Evolutionary conservation across 2,329 filamentous ascomycete genomes (phyloP).

Genomic region (Xylaria sp.): DNA sequence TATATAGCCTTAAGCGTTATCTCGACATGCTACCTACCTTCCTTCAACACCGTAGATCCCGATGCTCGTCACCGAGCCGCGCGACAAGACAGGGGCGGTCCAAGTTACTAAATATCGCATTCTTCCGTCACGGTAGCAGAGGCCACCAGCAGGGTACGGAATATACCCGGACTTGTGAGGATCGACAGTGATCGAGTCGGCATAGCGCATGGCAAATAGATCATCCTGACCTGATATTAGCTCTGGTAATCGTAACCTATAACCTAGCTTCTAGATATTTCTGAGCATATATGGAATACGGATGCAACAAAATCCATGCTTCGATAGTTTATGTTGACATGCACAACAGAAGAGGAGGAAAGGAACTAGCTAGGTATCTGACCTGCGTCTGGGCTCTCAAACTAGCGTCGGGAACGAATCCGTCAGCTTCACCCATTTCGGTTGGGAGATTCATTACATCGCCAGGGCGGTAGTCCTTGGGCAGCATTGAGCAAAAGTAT

Average conservation of each 20-base stretch:
- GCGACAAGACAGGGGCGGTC: constrained; percentile 48
- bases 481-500: constrained; percentile 54
- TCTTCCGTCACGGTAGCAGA: constrained; percentile 51
- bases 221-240: constrained; percentile 36
- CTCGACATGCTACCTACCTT: constrained; percentile 36
- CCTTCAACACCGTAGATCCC: constrained; percentile 53
- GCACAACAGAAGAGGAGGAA: not conserved
- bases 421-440: constrained; percentile 35
- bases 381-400: constrained; percentile 44
- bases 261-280: not conserved
- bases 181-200: constrained; percentile 54
- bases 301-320: not conserved
- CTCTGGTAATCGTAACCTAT: not conserved
- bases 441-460: constrained; percentile 37
- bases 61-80: constrained; percentile 47
- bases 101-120: constrained; percentile 52
- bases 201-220: constrained; percentile 46
- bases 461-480: constrained; percentile 39
- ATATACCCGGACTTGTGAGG: constrained; percentile 55
- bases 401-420: constrained; percentile 45
- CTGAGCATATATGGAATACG: not conserved
- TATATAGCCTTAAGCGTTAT: not conserved
- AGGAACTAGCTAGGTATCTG: not conserved
- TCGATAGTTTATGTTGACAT: not conserved
- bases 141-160: constrained; percentile 51